These are phyloP conservation scores for Saururus chinensis DNA, from an alignment of 164 flowering plant genomes.

Conservation along the genomic window DNA sequence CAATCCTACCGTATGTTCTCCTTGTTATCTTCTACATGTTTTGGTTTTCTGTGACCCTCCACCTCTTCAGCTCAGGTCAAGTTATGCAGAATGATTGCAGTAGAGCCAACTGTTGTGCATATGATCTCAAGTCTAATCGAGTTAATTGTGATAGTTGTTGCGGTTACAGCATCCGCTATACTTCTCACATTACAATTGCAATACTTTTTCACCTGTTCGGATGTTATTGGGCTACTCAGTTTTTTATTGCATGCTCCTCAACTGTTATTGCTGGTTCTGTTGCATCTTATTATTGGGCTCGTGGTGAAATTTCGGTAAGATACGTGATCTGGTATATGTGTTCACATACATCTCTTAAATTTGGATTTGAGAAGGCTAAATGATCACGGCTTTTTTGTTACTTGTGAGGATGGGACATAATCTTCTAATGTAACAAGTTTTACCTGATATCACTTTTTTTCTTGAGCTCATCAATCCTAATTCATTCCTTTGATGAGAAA, in stretches of 20 bases:
- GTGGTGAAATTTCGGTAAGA: conserved; percentile 72
- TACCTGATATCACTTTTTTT: too few relatives aligned
- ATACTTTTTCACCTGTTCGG: conserved; percentile 89
- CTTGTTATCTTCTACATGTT: conserved; percentile 84
- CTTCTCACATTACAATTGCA: conserved; percentile 72
- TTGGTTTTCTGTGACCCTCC: conserved; percentile 82
- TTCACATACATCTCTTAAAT: too few relatives aligned
- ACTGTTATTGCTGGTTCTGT: conserved; percentile 98
- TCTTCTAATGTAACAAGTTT: too few relatives aligned
- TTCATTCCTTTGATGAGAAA: too few relatives aligned
- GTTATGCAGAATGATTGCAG: conserved; percentile 70
- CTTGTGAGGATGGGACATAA: too few relatives aligned
- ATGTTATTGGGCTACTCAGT: conserved; percentile 92
- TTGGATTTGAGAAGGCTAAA: neutral
- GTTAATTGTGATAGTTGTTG: conserved; percentile 82
- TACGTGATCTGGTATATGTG: neutral
- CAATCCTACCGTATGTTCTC: conserved; percentile 62
- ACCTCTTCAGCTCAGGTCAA: conserved; percentile 83
- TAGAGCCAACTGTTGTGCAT: conserved; percentile 71
- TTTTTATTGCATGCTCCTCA: conserved; percentile 74
- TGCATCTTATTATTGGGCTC: conserved; percentile 97
- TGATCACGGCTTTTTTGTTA: neutral
- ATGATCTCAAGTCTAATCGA: conserved; percentile 51
- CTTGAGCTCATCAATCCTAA: too few relatives aligned
- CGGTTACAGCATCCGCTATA: conserved; percentile 77